Conservation (phyloP, 306 rosid species). For the Lupinus albus region DNA sequence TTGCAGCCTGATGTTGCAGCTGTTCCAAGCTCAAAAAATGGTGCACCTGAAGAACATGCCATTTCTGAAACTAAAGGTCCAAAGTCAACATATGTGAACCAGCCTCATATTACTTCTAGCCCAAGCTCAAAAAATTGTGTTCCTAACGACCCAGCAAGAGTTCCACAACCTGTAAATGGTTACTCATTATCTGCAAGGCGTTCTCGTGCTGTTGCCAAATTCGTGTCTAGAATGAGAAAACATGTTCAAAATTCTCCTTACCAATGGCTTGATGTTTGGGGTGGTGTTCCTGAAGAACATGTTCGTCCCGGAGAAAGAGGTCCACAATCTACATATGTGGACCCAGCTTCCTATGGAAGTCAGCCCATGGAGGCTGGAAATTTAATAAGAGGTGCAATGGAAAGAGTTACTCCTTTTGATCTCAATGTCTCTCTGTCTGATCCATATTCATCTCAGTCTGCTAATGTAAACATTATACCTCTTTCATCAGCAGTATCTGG, state of each 20-base stretch:
- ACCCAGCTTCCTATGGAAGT: constrained; percentile 40
- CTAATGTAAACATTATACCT: constrained; percentile 25
- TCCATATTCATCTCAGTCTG: constrained; percentile 24
- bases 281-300: constrained; percentile 37
- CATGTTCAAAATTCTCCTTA: no score
- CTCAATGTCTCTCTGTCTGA: constrained; percentile 57
- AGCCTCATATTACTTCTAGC: constrained; percentile 41
- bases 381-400: constrained; percentile 31
- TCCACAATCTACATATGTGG: constrained; percentile 34
- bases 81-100: constrained; percentile 24
- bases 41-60: constrained; percentile 26
- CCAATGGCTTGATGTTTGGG: constrained; percentile 30
- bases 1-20: constrained; percentile 35
- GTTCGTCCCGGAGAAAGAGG: constrained; percentile 30
- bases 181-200: constrained; percentile 38
- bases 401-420: constrained; percentile 51
- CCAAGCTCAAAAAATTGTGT: neutral
- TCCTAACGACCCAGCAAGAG: constrained; percentile 35
- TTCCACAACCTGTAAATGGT: constrained; percentile 24
- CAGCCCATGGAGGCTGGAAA: constrained; percentile 40
- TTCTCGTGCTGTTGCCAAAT: neutral
- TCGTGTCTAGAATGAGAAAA: neutral
- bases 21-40: constrained; percentile 25
- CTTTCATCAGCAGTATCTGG: constrained; percentile 40
- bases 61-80: constrained; percentile 33